Base-by-base conservation (phyloP, 371 early-diverging fungal species). In the Funneliformis caledonium region DNA sequence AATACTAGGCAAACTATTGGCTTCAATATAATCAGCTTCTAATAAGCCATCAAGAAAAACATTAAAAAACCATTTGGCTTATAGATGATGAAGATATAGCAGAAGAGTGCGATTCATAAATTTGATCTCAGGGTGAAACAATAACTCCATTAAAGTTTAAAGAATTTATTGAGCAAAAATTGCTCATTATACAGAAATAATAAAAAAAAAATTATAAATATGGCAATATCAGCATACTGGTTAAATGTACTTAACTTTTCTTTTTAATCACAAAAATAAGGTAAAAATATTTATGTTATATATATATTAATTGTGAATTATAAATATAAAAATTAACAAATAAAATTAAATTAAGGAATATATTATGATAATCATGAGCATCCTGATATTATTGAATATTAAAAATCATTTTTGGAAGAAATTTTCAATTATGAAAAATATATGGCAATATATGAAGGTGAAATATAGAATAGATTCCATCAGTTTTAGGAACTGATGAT, bases 231-330 rank as follows among this genome's bases (percentile, higher is more conserved):
- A 65, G 22, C 67, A 11, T 11, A 6, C 1, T 65, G 67, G 67
- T 37, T 65, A 31, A 65, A 65, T 65, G 22, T 65, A 11, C 4
- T 65, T 10, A 6, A 43, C 11, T 70, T n/a, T 42, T 70, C 43
- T 42, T 70, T 70, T 70, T n/a, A 70, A 70, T 67, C 68, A 67
- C 68, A 70, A 70, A 22, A 37, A 22, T 31, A 65, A 37, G 67
- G 37, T 37, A 37, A 37, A 37, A 37, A 37, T 37, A 2, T 1
- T 37, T 37, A 37, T 1, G n/a, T n/a, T n/a, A n/a, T n/a, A n/a
- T n/a, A n/a, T n/a, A n/a, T n/a, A n/a, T n/a, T 37, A 37, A 37
- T 37, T 37, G 2, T 2, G 37, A 37, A 37, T 37, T 37, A 37
- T 37, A 37, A 37, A 37, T 37, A 37, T 37, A 37, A 37, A 37